Evolutionary conservation across 1,284 basidiomycete genomes (phyloP).

Genomic region (Cryptococcus sp.): DNA sequence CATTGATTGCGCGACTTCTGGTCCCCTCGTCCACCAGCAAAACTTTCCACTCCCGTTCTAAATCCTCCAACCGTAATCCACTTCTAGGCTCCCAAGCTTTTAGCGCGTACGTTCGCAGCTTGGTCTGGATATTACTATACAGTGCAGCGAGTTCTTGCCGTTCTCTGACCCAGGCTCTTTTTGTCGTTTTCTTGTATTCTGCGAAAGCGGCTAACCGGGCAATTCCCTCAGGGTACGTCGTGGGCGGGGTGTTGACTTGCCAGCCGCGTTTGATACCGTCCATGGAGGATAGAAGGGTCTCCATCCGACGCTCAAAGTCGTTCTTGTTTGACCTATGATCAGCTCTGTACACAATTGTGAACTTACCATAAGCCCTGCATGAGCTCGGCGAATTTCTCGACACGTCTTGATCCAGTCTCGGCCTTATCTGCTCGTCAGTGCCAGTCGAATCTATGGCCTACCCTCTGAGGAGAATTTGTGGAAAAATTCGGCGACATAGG

Average conservation of each 20-base stretch:
- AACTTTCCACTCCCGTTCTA: constrained; percentile 73
- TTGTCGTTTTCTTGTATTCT: constrained; percentile 78
- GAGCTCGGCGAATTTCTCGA: constrained; percentile 93
- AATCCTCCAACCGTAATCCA: constrained; percentile 66
- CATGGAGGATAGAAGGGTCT: constrained; percentile 59
- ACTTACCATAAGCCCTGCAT: constrained; percentile 61
- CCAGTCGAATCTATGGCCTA: constrained; percentile 42
- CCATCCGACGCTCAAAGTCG: constrained; percentile 87
- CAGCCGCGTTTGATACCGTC: constrained; percentile 62
- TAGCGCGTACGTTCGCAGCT: constrained; percentile 84
- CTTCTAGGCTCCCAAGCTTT: constrained; percentile 73
- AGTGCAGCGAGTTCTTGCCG: constrained; percentile 82
- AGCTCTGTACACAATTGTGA: constrained; percentile 51
- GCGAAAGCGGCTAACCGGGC: constrained; percentile 68
- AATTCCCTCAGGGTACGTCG: constrained; percentile 78
- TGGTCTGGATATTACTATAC: constrained; percentile 91
- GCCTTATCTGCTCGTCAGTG: constrained; percentile 66
- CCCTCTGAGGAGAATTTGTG: constrained; percentile 97
- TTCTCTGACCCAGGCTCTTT: constrained; percentile 83
- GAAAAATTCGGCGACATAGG: constrained; percentile 80
- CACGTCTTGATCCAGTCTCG: constrained; percentile 85
- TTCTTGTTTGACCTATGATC: constrained; percentile 68
- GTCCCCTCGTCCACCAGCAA: constrained; percentile 71
- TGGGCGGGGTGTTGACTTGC: constrained; percentile 59
- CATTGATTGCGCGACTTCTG: constrained; percentile 80